A percentile compares a stretch with the other conserved stretches of the same genome.
These are phyloP conservation scores for Euphorbia pulcherrima DNA, from an alignment of 345 rosid genomes.

Conservation along the genomic window DNA sequence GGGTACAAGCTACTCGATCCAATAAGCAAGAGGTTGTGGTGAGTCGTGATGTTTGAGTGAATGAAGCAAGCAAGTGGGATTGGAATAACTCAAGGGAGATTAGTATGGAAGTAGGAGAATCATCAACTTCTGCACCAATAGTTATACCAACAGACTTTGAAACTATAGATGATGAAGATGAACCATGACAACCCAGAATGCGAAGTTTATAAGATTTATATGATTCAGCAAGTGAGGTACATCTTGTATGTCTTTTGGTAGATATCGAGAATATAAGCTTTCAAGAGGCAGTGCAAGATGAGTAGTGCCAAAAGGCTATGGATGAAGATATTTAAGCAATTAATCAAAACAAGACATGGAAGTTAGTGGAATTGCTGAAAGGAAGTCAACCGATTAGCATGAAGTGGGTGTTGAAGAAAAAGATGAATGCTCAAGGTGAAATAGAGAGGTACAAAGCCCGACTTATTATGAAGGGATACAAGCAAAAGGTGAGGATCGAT, in stretches of 20 bases:
- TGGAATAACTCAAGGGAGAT: too few relatives aligned
- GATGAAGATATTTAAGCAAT: background rate
- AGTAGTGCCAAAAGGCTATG: background rate
- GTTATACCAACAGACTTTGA: too few relatives aligned
- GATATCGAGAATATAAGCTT: too few relatives aligned
- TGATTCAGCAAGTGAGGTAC: background rate
- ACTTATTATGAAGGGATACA: too few relatives aligned
- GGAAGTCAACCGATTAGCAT: background rate
- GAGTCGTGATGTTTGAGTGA: too few relatives aligned
- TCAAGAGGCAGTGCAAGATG: too few relatives aligned
- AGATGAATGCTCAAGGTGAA: background rate
- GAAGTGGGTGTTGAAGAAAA: background rate
- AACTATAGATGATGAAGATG: background rate
- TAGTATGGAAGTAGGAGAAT: too few relatives aligned
- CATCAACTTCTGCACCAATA: background rate
- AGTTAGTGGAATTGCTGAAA: too few relatives aligned
- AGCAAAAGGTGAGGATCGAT: background rate
- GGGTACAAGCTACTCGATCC: too few relatives aligned
- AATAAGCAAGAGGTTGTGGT: too few relatives aligned
- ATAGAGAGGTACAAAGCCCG: background rate
- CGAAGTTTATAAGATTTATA: background rate
- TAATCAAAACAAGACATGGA: background rate
- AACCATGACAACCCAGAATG: background rate
- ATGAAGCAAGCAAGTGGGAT: too few relatives aligned
- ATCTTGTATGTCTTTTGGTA: too few relatives aligned